Evolutionary conservation across 768 basidiomycete species (phyloP).

Genomic region (Tephrocybe sp.): DNA sequence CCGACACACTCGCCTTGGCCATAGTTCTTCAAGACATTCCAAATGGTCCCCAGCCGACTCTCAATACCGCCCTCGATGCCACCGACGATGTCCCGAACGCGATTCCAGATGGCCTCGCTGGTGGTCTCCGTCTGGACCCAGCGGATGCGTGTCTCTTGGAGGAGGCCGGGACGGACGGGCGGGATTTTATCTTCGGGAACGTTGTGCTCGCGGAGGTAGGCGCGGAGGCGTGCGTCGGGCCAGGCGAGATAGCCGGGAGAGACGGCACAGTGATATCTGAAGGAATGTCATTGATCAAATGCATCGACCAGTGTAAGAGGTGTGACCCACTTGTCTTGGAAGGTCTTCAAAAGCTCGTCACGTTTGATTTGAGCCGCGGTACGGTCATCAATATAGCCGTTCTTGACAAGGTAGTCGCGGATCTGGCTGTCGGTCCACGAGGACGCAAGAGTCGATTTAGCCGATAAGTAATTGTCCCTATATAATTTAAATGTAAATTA

Average conservation of each 20-base stretch:
- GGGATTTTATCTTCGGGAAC: conserved; percentile 70
- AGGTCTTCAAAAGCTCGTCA: conserved; percentile 73
- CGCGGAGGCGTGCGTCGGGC: conserved; percentile 92
- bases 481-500: not conserved
- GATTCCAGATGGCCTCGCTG: conserved; percentile 56
- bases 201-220: conserved; percentile 79
- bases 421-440: conserved; percentile 79
- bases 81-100: conserved; percentile 66
- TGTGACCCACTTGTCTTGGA: conserved; percentile 63
- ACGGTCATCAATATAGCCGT: conserved; percentile 54
- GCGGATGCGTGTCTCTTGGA: conserved; percentile 77
- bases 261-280: conserved; percentile 41
- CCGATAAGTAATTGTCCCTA: conserved; percentile 70
- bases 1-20: conserved; percentile 22
- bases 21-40: conserved; percentile 39
- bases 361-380: conserved; percentile 63
- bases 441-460: conserved; percentile 57
- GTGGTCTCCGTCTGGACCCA: conserved; percentile 67
- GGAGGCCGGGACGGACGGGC: conserved; percentile 66
- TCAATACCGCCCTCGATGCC: conserved; percentile 72
- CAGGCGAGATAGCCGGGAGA: conserved; percentile 77
- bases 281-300: conserved; percentile 26
- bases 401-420: conserved; percentile 70
- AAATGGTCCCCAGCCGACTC: conserved; percentile 61
- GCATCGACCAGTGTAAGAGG: not conserved